phyloP scores from a whole-genome alignment of 2,329 filamentous ascomycete genomes.

The Cytospora schulzeri region DNA sequence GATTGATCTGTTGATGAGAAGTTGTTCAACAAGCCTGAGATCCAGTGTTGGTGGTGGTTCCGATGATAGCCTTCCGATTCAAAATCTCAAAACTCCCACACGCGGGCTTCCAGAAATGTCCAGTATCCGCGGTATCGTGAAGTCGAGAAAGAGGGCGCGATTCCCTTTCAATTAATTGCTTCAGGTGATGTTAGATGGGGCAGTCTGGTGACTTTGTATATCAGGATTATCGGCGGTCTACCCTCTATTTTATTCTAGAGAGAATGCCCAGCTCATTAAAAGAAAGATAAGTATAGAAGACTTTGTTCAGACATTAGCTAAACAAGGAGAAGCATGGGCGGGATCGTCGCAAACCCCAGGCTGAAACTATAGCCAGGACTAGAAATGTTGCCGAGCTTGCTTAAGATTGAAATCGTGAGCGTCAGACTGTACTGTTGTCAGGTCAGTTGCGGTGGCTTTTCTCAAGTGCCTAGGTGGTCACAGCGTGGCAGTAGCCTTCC shows the following conservation, averaged over 20 bases:
- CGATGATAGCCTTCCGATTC: not conserved
- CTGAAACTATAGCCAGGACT: conserved; percentile 28
- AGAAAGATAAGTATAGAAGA: not conserved
- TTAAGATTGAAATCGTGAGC: not conserved
- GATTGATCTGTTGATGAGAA: not conserved
- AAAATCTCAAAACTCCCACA: not conserved
- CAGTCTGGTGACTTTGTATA: not conserved
- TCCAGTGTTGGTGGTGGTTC: not conserved
- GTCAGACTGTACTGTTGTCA: too few relatives aligned
- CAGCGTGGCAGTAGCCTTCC: not conserved
- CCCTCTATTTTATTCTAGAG: conserved; percentile 2
- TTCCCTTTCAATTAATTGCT: not conserved
- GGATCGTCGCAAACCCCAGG: conserved; percentile 15
- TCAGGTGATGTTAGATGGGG: conserved; percentile 14
- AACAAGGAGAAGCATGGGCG: not conserved
- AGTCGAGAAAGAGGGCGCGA: not conserved
- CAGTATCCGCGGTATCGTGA: not conserved
- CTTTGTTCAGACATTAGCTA: not conserved
- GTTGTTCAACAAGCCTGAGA: not conserved
- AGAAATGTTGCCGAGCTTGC: not conserved
- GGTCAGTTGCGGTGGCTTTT: not conserved
- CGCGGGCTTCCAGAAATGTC: not conserved
- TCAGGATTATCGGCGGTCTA: conserved; percentile 4
- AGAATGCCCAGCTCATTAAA: not conserved
- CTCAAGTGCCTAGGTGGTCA: not conserved